Evolutionary conservation across 257 asterid genomes (phyloP).

Genomic region (Oldenlandia corymbosa): DNA sequence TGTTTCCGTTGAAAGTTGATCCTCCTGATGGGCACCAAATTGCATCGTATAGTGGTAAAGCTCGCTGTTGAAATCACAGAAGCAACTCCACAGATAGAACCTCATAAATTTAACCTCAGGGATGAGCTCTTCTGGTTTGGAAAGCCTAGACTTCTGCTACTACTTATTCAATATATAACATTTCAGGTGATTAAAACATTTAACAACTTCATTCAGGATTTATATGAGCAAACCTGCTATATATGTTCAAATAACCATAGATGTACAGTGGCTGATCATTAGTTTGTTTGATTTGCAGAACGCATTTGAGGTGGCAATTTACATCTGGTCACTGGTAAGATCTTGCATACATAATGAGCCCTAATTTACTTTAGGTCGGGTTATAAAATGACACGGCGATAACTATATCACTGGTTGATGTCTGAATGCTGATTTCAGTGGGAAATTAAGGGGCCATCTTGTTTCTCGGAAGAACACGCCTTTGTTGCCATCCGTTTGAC

Average conservation of each 20-base stretch:
- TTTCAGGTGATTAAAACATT: constrained; percentile 54
- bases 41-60: constrained; percentile 76
- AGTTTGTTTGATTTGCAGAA: constrained; percentile 52
- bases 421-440: constrained; percentile 40
- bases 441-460: constrained; percentile 61
- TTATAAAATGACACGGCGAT: too few relatives aligned
- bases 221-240: background rate
- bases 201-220: background rate
- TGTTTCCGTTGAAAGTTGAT: constrained; percentile 44
- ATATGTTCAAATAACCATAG: background rate
- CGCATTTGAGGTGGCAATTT: constrained; percentile 81
- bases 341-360: constrained; percentile 3
- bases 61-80: constrained; percentile 81
- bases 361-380: too few relatives aligned
- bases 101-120: constrained; percentile 61
- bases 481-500: constrained; percentile 61
- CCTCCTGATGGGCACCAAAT: constrained; percentile 80
- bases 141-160: constrained; percentile 69
- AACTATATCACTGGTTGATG: background rate
- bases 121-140: constrained; percentile 98
- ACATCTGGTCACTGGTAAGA: constrained; percentile 82
- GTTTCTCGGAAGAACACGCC: constrained; percentile 45
- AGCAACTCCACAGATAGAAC: constrained; percentile 47
- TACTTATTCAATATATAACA: constrained; percentile 70
- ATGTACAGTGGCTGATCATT: background rate